Percentiles rank a stretch among this genome's conserved stretches.
Evolutionary conservation across 805 yeast genomes (phyloP).

Genomic region (Torulaspora microellipsoides): DNA sequence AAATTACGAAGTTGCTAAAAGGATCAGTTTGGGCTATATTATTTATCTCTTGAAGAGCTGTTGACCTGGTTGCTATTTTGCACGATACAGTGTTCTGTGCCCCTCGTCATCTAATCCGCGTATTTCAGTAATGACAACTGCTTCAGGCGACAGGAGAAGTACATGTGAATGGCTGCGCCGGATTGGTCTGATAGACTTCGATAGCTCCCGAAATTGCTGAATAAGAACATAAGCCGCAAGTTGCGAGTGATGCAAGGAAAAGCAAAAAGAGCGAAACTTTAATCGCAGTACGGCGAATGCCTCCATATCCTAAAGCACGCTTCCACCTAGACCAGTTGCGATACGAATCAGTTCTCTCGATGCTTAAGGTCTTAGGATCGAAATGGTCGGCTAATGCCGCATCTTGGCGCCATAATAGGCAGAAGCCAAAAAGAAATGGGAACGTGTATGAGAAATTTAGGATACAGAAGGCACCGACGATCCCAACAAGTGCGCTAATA

Average conservation of each 20-base stretch:
- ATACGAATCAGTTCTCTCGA: slow-evolving; percentile 11
- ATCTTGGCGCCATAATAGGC: slow-evolving; percentile 24
- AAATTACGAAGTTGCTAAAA: too few species aligned
- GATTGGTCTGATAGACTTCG: slow-evolving; percentile 11
- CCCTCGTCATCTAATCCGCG: too few species aligned
- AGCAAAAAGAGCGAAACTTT: slow-evolving; percentile 29
- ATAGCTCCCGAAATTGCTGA: slow-evolving; percentile 15
- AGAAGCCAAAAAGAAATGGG: slow-evolving; percentile 32
- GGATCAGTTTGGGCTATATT: too few species aligned
- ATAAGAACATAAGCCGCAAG: slow-evolving; percentile 16
- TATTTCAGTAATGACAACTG: too few species aligned
- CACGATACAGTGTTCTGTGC: too few species aligned
- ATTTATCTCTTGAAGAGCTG: too few species aligned
- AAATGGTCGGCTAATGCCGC: slow-evolving; percentile 34
- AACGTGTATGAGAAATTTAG: slow-evolving; percentile 45
- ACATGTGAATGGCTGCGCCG: slow-evolving; percentile 15
- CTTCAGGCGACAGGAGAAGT: slow-evolving; percentile 12
- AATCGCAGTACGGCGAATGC: slow-evolving; percentile 17
- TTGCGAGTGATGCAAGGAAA: slow-evolving; percentile 24
- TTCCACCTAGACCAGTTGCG: slow-evolving; percentile 34
- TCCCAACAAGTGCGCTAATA: slow-evolving; percentile 36
- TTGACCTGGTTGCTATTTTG: too few species aligned
- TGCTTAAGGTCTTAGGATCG: slow-evolving; percentile 20
- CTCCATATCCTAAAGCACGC: slow-evolving; percentile 28
- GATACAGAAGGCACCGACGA: slow-evolving; percentile 43